phyloP scores from a whole-genome alignment of 345 rosid species.

The Schrenkiella parvula region DNA sequence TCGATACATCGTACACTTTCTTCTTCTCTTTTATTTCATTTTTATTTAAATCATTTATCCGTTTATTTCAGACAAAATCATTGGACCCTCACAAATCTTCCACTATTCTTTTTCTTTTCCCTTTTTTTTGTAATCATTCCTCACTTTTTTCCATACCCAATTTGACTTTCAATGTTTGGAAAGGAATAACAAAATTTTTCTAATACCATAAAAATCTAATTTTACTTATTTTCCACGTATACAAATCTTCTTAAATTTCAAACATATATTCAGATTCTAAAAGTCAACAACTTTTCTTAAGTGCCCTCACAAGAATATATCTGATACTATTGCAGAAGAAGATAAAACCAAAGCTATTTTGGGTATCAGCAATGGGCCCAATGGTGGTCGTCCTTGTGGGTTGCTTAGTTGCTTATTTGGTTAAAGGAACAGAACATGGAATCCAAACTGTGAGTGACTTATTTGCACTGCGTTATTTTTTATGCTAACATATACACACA shows the following conservation, averaged over 20 bases:
- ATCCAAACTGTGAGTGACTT: conserved; percentile 58
- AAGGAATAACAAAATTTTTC: too few species aligned
- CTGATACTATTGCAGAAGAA: conserved; percentile 41
- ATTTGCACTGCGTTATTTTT: background rate
- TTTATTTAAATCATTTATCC: background rate
- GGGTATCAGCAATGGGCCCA: conserved; percentile 88
- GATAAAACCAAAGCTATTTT: conserved; percentile 70
- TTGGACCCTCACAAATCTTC: conserved; percentile 4
- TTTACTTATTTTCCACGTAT: background rate
- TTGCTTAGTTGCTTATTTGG: conserved; percentile 60
- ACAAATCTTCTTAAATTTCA: background rate
- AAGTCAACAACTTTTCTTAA: background rate
- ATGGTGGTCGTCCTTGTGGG: conserved; percentile 66
- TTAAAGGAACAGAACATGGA: conserved; percentile 51
- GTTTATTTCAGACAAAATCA: conserved; percentile 16
- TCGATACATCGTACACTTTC: conserved; percentile 52
- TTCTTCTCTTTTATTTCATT: background rate
- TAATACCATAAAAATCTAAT: background rate
- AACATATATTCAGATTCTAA: background rate
- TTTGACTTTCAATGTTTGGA: background rate
- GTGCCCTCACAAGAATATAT: background rate
- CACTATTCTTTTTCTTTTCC: background rate
- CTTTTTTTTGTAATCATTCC: background rate
- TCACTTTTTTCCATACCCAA: background rate
- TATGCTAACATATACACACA: background rate